A percentile compares a stretch with the other conserved stretches of the same genome.
phyloP scores from a whole-genome alignment of 1,284 basidiomycete species.

The Cutaneotrichosporon cavernicola region DNA sequence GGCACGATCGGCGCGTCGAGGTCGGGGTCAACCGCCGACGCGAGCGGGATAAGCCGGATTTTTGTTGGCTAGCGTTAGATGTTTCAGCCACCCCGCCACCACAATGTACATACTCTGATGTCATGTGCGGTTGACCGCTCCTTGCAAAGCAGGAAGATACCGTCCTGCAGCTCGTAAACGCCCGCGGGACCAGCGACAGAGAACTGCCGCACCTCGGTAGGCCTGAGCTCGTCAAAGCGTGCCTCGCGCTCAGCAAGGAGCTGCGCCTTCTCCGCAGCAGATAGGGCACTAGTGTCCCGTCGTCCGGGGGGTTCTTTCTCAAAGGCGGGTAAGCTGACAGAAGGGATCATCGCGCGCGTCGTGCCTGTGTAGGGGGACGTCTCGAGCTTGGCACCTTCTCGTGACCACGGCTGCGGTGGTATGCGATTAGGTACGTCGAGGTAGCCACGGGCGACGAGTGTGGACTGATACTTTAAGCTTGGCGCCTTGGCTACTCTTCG shows the following conservation, averaged over 20 bases:
- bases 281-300: constrained; percentile 21
- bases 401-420: no score
- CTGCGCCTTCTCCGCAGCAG: constrained; percentile 31
- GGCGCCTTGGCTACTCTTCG: constrained; percentile 8
- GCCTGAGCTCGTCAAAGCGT: constrained; percentile 37
- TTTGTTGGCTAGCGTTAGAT: constrained; percentile 30
- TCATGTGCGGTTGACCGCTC: constrained; percentile 1
- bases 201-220: constrained; percentile 27
- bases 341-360: constrained; percentile 19
- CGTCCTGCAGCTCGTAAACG: constrained; percentile 53
- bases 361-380: constrained; percentile 29
- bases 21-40: constrained; percentile 41
- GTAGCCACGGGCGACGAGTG: constrained; percentile 12
- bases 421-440: constrained; percentile 12
- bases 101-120: not conserved
- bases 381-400: constrained; percentile 1
- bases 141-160: constrained; percentile 50
- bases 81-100: not conserved
- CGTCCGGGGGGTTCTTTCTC: constrained; percentile 20
- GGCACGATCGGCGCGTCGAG: constrained; percentile 33
- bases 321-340: constrained; percentile 28
- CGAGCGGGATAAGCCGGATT: constrained; percentile 47
- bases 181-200: constrained; percentile 40
- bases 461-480: constrained; percentile 7
- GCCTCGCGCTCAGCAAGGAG: constrained; percentile 34